Conservation (phyloP, 345 rosid species). For the Turnera subulata region DNA sequence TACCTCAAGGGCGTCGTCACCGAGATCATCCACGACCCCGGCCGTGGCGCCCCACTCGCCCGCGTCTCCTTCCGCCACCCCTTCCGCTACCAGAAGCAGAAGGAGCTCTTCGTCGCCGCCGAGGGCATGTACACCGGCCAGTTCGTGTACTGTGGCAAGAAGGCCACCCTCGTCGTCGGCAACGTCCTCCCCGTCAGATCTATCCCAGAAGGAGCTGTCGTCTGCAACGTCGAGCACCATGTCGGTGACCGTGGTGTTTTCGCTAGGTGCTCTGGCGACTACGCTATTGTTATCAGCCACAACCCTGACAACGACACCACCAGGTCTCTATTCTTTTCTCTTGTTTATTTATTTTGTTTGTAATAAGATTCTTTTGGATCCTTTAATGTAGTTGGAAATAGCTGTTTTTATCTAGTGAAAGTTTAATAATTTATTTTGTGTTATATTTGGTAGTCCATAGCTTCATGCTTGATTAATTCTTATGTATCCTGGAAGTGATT, state of each 20-base stretch:
- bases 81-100: slow-evolving; percentile 55
- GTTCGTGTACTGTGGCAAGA: slow-evolving; percentile 47
- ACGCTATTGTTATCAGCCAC: slow-evolving; percentile 42
- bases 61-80: slow-evolving; percentile 26
- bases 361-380: too few relatives aligned
- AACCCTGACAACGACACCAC: not conserved
- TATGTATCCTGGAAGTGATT: too few relatives aligned
- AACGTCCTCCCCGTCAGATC: slow-evolving; percentile 45
- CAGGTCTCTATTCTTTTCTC: not conserved
- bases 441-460: too few relatives aligned
- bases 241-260: slow-evolving; percentile 65
- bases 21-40: slow-evolving; percentile 59
- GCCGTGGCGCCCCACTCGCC: slow-evolving; percentile 59
- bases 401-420: too few relatives aligned
- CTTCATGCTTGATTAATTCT: too few relatives aligned
- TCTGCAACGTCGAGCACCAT: slow-evolving; percentile 65
- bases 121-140: slow-evolving; percentile 51
- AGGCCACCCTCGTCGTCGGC: slow-evolving; percentile 43
- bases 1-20: slow-evolving; percentile 56
- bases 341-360: too few relatives aligned
- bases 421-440: too few relatives aligned
- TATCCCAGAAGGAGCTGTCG: slow-evolving; percentile 63
- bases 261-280: slow-evolving; percentile 53
- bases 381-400: too few relatives aligned
- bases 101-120: slow-evolving; percentile 60